Evolutionary conservation across 1,284 basidiomycete genomes (phyloP), one percentile per base, ranked within the genome.

Genomic region (Ustilago bromivora): DNA sequence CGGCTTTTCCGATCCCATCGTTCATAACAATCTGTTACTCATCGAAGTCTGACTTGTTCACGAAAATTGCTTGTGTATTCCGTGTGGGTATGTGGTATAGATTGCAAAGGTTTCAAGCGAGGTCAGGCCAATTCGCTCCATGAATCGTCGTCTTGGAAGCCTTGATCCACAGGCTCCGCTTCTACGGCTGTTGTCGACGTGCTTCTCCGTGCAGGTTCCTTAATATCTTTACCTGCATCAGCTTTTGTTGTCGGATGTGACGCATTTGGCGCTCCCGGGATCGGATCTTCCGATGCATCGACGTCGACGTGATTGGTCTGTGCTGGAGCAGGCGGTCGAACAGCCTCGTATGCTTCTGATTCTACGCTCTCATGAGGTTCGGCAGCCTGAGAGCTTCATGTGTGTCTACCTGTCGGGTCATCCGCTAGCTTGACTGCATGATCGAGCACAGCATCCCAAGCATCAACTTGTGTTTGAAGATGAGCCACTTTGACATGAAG

Each of bases 81-180:
- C 17, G 15, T 41, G n/a, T 4, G 31, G 31, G 49, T 32, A 32
- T 31, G 12, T 11, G 28, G 28, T 51, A 19, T 32, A 51, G 49
- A 51, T 32, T 51, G 49, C 49, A 51, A 13, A 28, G 1, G 13
- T 23, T 5, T 28, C 3, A 28, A 11, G 11, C 31, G 13, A 8
- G 10, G 7, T 46, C 41, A 75, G 7, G 63, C 35, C 23, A 70
- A 57, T 15, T 75, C 72, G 34, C 58, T 71, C 72, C 72, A 75
- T 13, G 72, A 67, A 60, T 75, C 72, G 38, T 75, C 72, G 58
- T 75, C 72, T 59, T 67, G 63, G 15, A 63, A 75, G 0, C 63
- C 64, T 34, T 61, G 32, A 11, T 52, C 38, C 5, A 38, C 15
- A 47, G 19, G n/a, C 19, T 57, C 41, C n/a, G 23, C 58, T 40